phyloP scores from a whole-genome alignment of 2,329 filamentous ascomycete genomes.

The Orbilia ellipsospora region DNA sequence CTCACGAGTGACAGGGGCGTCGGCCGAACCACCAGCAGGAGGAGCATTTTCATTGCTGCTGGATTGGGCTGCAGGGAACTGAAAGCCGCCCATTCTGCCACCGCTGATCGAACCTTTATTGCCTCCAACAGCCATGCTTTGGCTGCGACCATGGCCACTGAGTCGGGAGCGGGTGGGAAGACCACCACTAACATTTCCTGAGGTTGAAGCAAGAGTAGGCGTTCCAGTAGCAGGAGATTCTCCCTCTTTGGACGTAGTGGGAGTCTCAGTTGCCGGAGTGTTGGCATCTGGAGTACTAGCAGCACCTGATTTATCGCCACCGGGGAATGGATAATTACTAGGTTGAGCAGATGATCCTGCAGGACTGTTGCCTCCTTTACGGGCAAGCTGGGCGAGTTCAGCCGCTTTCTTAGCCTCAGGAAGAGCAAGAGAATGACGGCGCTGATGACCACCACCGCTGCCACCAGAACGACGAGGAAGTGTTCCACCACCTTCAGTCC shows the following conservation, averaged over 20 bases:
- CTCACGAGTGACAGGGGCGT: constrained; percentile 72
- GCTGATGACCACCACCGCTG: constrained; percentile 85
- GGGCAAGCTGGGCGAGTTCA: constrained; percentile 79
- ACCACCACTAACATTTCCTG: constrained; percentile 52
- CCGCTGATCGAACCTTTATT: constrained; percentile 67
- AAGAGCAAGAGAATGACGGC: constrained; percentile 91
- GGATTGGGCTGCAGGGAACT: constrained; percentile 70
- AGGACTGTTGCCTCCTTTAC: constrained; percentile 86
- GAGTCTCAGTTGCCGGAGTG: constrained; percentile 59
- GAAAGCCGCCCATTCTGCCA: constrained; percentile 75
- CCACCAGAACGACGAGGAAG: constrained; percentile 63
- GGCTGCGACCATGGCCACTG: constrained; percentile 77
- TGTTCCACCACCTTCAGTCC: constrained; percentile 41
- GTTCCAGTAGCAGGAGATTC: constrained; percentile 17
- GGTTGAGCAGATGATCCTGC: constrained; percentile 63
- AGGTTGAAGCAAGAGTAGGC: constrained; percentile 42
- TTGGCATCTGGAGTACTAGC: constrained; percentile 63
- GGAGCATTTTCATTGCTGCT: constrained; percentile 68
- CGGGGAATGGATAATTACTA: constrained; percentile 85
- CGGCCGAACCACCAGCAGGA: constrained; percentile 58
- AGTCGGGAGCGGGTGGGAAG: constrained; percentile 68
- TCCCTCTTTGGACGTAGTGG: constrained; percentile 56
- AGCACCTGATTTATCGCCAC: constrained; percentile 68
- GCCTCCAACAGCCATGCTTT: constrained; percentile 83
- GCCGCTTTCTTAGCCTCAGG: constrained; percentile 98